Evolutionary conservation across 208 protist genomes (phyloP).

Genomic region (Tetramitus jugosus): DNA sequence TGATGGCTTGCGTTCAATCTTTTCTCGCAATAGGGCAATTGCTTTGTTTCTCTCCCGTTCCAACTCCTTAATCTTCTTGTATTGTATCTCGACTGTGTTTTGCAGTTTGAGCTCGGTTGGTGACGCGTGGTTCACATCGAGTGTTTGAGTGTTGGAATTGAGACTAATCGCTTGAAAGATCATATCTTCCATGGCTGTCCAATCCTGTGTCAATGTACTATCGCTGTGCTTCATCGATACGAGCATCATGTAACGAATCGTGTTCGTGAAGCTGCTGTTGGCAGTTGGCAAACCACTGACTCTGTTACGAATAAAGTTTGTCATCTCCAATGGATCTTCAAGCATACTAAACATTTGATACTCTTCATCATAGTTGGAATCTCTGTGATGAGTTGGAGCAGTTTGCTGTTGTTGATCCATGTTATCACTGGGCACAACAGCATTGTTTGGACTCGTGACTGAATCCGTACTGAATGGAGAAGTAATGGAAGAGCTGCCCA

Average conservation of each 20-base stretch:
- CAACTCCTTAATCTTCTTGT: not conserved
- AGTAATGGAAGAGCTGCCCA: too few species aligned
- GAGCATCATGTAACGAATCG: too few species aligned
- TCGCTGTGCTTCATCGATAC: not conserved
- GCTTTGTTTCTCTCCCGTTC: not conserved
- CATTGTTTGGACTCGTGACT: not conserved
- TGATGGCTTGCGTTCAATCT: too few species aligned
- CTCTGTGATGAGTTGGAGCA: not conserved
- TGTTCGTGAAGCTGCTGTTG: not conserved
- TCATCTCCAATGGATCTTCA: not conserved
- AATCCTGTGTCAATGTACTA: not conserved
- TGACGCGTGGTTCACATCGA: too few species aligned
- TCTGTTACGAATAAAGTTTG: not conserved
- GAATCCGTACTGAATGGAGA: too few species aligned
- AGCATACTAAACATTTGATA: not conserved
- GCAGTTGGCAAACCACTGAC: not conserved
- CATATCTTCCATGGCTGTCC: too few species aligned
- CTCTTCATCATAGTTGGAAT: not conserved
- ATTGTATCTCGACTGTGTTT: not conserved
- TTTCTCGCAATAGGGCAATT: not conserved
- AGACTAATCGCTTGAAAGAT: too few species aligned
- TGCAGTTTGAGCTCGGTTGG: conserved; percentile 9
- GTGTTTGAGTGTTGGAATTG: too few species aligned
- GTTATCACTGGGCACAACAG: not conserved
- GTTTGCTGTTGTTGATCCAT: not conserved